Conservation (phyloP, 2,329 filamentous ascomycete genomes). For the Orbilia quercus region DNA sequence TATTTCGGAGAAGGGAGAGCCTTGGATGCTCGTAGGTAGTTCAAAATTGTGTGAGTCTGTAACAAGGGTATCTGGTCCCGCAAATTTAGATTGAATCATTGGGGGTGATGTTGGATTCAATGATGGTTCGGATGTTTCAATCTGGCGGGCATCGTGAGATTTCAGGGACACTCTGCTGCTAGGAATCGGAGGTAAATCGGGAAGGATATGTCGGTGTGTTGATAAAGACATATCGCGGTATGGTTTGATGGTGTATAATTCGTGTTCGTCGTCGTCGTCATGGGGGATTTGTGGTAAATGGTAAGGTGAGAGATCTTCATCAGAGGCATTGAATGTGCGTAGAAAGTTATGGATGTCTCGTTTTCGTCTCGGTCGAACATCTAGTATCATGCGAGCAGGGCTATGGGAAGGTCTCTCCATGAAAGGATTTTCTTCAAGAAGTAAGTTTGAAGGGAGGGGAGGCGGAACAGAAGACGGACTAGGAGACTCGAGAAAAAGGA, state of each 20-base stretch:
- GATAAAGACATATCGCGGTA: not conserved
- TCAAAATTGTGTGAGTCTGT: not conserved
- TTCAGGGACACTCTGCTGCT: conserved; percentile 15
- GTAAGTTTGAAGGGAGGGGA: conserved; percentile 56
- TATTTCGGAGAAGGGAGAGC: conserved; percentile 2
- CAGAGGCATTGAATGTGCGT: conserved; percentile 53
- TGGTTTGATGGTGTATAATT: not conserved
- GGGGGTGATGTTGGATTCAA: not conserved
- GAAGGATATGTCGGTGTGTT: not conserved
- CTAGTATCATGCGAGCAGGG: conserved; percentile 55
- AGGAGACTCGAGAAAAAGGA: conserved; percentile 57
- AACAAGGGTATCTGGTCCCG: not conserved
- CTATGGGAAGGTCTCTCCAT: conserved; percentile 55
- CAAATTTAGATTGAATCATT: no score
- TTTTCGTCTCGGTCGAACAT: conserved; percentile 54
- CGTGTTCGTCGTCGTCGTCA: conserved; percentile 36
- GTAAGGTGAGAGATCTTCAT: conserved; percentile 48
- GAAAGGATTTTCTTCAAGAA: conserved; percentile 54
- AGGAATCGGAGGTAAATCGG: conserved; percentile 35
- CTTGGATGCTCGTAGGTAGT: conserved; percentile 15
- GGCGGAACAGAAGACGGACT: conserved; percentile 57
- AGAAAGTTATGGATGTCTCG: conserved; percentile 52
- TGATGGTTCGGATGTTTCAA: not conserved
- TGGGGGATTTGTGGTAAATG: conserved; percentile 50
- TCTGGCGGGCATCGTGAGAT: not conserved